Evolutionary conservation across 257 asterid species (phyloP), one percentile per base, ranked within the genome.

Genomic region (Solanum chiquidenum): DNA sequence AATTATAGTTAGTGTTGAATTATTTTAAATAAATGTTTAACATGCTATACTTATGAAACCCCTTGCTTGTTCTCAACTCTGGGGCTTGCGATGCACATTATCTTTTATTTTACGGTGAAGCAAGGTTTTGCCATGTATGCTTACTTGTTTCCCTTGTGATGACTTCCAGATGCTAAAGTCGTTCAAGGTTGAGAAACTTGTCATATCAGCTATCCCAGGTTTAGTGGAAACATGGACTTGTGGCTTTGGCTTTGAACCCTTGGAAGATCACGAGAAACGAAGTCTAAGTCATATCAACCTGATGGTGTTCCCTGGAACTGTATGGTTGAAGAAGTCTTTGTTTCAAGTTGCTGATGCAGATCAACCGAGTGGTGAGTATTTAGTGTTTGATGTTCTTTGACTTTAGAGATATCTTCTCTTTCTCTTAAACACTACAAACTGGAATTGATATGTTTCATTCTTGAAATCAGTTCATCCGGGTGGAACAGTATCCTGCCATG

Each of bases 261-360:
- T 97, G 93, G 95, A 92, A 89, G 98, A 94, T 83, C 87, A 91
- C 11, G 99, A 97, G 90, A 95, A 82, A 88, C 93, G 34, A 75
- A 89, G 92, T 80, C 91, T 97, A 33, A 94, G 98, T 89, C 87
- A 92, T 88, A 87, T 90, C 86, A 97, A 92, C 92, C 93, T 97
- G 29, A 96, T 96, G 99, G 99, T 97, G 66, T 97, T 97, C 88
- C 99, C 98, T 23, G 98, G 98, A 84, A 86, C 98, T 2, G 92
- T 96, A 62, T 96, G 98, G 98, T 90, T 97, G 89, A 94, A 93
- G 94, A 97, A 95, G 92, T 83, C 83, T 58, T 64, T 95, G 88
- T 91, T 77, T 77, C 90, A 89, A 52, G 89, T 80, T 83, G 85
- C 85, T 55, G 60, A 85, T 74, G 31, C 86, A 4, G 88, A 77